Evolutionary conservation across 2,329 filamentous ascomycete species (phyloP).

Genomic region (Ophiostoma montium): DNA sequence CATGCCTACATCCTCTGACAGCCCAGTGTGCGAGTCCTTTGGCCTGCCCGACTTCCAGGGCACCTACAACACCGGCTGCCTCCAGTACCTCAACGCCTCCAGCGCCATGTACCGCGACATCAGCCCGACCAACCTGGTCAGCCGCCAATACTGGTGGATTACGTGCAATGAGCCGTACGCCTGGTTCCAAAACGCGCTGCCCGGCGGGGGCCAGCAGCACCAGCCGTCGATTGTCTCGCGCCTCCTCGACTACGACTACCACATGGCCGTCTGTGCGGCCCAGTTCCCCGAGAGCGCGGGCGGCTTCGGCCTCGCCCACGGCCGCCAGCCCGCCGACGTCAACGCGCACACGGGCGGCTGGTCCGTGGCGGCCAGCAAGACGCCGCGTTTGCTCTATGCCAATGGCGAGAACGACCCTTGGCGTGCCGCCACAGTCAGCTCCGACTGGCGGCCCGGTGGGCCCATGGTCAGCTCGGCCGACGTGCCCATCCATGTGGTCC

Average conservation of each 20-base stretch:
- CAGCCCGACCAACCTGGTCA: slow-evolving; percentile 24
- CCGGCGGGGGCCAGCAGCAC: too few relatives aligned
- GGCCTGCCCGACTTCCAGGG: slow-evolving; percentile 17
- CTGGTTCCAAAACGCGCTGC: slow-evolving; percentile 31
- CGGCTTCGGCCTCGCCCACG: slow-evolving; percentile 20
- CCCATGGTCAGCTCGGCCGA: slow-evolving; percentile 21
- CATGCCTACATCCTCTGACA: neutral
- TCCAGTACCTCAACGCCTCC: slow-evolving; percentile 29
- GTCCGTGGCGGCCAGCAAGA: slow-evolving; percentile 15
- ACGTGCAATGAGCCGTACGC: slow-evolving; percentile 36
- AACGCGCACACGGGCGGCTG: slow-evolving; percentile 28
- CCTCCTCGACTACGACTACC: slow-evolving; percentile 22
- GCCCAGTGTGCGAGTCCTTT: slow-evolving; percentile 26
- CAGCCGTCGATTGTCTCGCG: slow-evolving; percentile 28
- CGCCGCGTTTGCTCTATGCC: slow-evolving; percentile 25
- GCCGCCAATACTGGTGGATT: slow-evolving; percentile 43
- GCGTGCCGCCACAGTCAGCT: slow-evolving; percentile 25
- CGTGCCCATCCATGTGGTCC: slow-evolving; percentile 21
- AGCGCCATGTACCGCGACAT: slow-evolving; percentile 26
- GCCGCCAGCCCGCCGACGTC: slow-evolving; percentile 20
- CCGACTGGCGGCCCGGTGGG: slow-evolving; percentile 24
- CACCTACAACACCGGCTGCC: slow-evolving; percentile 31
- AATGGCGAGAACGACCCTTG: slow-evolving; percentile 29
- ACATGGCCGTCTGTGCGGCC: slow-evolving; percentile 30
- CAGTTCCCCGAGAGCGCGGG: slow-evolving; percentile 27